Conservation (phyloP, 148 eudicot species). For the Rhododendron kiyosumense region DNA sequence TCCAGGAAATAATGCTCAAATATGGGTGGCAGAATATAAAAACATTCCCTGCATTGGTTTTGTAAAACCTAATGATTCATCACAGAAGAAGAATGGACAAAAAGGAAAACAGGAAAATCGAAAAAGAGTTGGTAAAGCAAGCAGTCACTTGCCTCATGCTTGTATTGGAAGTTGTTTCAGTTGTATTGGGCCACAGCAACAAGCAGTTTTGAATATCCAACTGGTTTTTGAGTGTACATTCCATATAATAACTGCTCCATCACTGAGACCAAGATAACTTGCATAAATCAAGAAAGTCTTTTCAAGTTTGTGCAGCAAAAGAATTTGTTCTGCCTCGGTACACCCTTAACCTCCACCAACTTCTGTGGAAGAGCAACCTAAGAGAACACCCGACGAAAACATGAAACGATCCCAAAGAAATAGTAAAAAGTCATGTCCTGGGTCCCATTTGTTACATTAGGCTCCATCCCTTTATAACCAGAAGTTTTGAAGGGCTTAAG, state of each 20-base stretch:
- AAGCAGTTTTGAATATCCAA: not conserved
- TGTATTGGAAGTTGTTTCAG: not conserved
- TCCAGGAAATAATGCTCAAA: not conserved
- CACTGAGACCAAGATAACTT: not conserved
- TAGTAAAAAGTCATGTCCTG: not conserved
- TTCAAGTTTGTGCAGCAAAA: not conserved
- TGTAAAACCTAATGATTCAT: not conserved
- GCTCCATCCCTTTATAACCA: not conserved
- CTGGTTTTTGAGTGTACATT: not conserved
- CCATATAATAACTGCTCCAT: not conserved
- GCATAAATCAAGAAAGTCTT: not conserved
- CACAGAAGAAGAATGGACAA: not conserved
- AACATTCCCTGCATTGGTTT: not conserved
- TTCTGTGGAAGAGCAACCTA: not conserved
- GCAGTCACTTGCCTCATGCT: constrained; percentile 5
- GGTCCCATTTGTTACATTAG: not conserved
- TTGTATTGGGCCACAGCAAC: not conserved
- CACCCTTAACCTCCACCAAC: not conserved
- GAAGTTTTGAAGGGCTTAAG: not conserved
- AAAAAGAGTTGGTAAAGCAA: not conserved
- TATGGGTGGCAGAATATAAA: not conserved
- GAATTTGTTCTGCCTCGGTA: not conserved
- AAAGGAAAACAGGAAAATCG: not conserved
- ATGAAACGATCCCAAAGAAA: not conserved
- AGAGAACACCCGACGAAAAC: not conserved